Percentiles rank a stretch among this genome's conserved stretches.
Conservation (phyloP, 129 eudicot species). For the Glebionis coronaria region DNA sequence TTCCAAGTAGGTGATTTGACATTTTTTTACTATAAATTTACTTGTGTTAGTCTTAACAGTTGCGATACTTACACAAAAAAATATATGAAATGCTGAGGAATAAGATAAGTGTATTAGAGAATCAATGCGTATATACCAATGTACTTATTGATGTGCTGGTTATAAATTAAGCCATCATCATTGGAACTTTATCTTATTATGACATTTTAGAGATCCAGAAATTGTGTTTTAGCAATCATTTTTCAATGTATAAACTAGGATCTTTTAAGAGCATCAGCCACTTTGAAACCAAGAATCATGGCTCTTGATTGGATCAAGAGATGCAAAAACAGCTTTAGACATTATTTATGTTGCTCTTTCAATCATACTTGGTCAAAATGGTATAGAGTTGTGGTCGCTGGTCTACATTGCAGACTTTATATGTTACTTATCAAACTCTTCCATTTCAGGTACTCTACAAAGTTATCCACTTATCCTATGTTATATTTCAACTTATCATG, state of each 20-base stretch:
- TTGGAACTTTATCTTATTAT: neutral
- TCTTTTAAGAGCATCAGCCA: slow-evolving; percentile 91
- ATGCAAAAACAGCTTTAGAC: slow-evolving; percentile 75
- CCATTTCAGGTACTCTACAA: slow-evolving; percentile 49
- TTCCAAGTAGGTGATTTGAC: slow-evolving; percentile 40
- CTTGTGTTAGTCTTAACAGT: no score
- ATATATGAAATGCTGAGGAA: no score
- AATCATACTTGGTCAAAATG: slow-evolving; percentile 83
- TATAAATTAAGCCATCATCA: no score
- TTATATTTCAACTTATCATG: no score
- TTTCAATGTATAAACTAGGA: slow-evolving; percentile 83
- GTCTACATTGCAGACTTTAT: slow-evolving; percentile 71
- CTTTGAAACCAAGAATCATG: no score
- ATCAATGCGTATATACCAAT: no score
- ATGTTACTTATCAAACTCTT: slow-evolving; percentile 73
- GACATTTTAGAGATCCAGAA: slow-evolving; percentile 65
- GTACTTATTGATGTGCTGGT: no score
- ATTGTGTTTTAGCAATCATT: slow-evolving; percentile 82
- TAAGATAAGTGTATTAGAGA: no score
- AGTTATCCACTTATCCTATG: no score
- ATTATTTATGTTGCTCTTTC: slow-evolving; percentile 80
- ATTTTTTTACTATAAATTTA: no score
- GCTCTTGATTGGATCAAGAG: no score
- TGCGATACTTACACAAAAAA: no score
- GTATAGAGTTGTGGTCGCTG: slow-evolving; percentile 77